Evolutionary conservation across 2,329 filamentous ascomycete species (phyloP).

Genomic region (Xylariales sp.): DNA sequence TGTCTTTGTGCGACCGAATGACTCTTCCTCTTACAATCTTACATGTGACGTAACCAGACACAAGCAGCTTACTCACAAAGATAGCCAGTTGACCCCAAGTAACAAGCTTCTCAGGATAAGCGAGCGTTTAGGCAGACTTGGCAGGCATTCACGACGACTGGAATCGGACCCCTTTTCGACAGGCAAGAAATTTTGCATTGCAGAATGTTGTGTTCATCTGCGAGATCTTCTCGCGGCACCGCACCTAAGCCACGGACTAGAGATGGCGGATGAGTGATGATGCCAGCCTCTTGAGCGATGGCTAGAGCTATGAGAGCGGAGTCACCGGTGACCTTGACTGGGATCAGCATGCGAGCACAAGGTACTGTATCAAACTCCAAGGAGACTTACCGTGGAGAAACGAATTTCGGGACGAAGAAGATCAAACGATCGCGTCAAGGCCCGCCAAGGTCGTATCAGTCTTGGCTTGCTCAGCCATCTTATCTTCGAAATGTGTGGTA

Average conservation of each 20-base stretch:
- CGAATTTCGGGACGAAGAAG: constrained; percentile 66
- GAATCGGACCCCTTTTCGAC: constrained; percentile 16
- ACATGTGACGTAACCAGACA: too few relatives aligned
- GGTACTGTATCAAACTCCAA: too few relatives aligned
- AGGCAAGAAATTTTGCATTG: too few relatives aligned
- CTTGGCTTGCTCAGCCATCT: constrained; percentile 53
- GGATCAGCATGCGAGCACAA: too few relatives aligned
- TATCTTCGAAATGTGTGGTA: constrained; percentile 50
- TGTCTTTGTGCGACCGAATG: too few relatives aligned
- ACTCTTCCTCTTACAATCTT: too few relatives aligned
- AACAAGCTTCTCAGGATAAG: too few relatives aligned
- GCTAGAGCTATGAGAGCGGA: constrained; percentile 70
- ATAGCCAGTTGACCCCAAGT: too few relatives aligned
- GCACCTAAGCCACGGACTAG: constrained; percentile 49
- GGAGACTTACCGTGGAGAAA: constrained; percentile 70
- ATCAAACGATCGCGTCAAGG: constrained; percentile 70
- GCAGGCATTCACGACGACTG: too few relatives aligned
- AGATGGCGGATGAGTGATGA: constrained; percentile 50
- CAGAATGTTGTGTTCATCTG: too few relatives aligned
- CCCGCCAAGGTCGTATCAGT: constrained; percentile 65
- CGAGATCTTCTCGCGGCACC: constrained; percentile 35
- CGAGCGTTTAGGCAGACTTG: too few relatives aligned
- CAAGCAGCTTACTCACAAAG: too few relatives aligned
- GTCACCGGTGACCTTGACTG: constrained; percentile 68
- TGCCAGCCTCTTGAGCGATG: constrained; percentile 68